phyloP scores from a whole-genome alignment of 257 asterid species.

The Nicotiana noctiflora region DNA sequence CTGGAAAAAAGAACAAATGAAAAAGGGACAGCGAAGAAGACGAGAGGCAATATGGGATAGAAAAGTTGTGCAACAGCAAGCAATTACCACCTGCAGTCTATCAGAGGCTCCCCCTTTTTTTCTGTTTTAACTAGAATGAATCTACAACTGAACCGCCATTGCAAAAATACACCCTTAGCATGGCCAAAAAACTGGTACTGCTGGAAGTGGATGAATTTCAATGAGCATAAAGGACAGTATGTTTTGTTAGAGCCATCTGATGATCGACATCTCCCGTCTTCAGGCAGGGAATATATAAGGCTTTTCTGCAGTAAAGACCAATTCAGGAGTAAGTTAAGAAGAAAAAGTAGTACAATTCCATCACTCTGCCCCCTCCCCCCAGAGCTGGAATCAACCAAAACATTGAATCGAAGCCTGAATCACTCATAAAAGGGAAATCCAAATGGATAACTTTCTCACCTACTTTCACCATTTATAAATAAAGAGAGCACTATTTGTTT shows the following conservation, averaged over 20 bases:
- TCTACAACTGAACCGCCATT: neutral
- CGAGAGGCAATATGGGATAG: neutral
- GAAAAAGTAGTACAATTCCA: neutral
- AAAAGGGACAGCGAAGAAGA: neutral
- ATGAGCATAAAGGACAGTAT: neutral
- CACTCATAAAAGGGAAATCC: neutral
- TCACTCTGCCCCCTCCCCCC: neutral
- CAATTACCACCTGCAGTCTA: neutral
- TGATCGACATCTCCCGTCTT: neutral
- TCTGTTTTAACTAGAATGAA: constrained; percentile 4
- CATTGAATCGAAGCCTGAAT: neutral
- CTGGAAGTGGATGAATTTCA: neutral
- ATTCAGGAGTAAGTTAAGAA: neutral
- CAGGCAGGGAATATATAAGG: neutral
- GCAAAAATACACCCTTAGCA: neutral
- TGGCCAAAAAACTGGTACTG: neutral
- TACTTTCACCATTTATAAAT: neutral
- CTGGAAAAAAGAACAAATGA: neutral
- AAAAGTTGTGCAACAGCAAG: neutral
- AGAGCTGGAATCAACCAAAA: neutral
- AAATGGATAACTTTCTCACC: neutral
- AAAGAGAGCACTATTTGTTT: neutral
- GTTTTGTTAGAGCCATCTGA: neutral
- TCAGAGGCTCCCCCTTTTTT: neutral
- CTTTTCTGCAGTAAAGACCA: constrained; percentile 3